Evolutionary conservation across 2,329 filamentous ascomycete species (phyloP), one percentile per base, ranked within the genome.

Genomic region (Fusarium papillatum): DNA sequence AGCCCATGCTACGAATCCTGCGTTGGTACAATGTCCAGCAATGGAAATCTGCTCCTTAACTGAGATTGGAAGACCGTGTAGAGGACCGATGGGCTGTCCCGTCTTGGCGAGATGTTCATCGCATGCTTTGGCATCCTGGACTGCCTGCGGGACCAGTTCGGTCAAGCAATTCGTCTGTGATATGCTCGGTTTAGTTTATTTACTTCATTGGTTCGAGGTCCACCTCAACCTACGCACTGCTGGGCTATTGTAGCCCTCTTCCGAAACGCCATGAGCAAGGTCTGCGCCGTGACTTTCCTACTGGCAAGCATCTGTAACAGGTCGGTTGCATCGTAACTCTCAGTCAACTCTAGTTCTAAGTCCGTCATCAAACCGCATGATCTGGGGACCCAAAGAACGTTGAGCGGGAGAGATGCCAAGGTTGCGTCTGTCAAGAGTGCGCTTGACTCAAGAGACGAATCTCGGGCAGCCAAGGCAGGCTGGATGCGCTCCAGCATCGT

Each of bases 161-260:
- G 57, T 68, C 43, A 68, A 34, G 29, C 57, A 63, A 26, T 68
- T 68, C 39, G 48, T 53, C 48, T 31, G 22, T 29, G 16, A 6
- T 29, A 19, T 24, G 1, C 16, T 11, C 17, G 7, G 14, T 24
- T 53, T 29, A 53, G 48, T 19, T 19, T 31, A 10, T 48, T 14
- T 13, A 2, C 4, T n/a, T 26, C 8, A 1, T 5, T 19, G 7
- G 11, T 26, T 16, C 3, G 11, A 2, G 3, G 31, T 48, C 36
- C 14, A 53, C 7, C 26, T 53, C 41, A 10, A 34, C n/a, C 26
- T 63, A 68, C 66, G 11, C 31, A 46, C 24, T 68, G 66, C 22
- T 68, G 66, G 8, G 66, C 66, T 16, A 68, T 68, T 0, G 66
- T 46, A 19, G 66, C 66, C 13, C 66, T 26, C 50, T 68, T 68